Evolutionary conservation across 345 rosid species (phyloP).

Genomic region (Rhizophora mangle): DNA sequence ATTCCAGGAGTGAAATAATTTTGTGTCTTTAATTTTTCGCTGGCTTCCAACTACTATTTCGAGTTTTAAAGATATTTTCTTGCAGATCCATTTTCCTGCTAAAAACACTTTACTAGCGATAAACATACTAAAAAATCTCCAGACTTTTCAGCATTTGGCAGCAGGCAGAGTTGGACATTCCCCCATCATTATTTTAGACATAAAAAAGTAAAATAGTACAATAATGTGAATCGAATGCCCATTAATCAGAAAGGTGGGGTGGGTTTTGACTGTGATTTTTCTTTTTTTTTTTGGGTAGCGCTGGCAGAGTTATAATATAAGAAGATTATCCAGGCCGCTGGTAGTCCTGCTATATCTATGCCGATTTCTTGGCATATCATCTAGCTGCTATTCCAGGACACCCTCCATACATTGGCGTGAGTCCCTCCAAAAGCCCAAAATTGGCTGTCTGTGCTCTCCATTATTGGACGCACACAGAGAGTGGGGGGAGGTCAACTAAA

Average conservation of each 20-base stretch:
- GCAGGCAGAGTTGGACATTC: background rate
- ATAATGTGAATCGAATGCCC: slow-evolving; percentile 1
- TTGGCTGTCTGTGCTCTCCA: slow-evolving; percentile 36
- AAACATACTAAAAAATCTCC: background rate
- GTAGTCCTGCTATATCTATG: slow-evolving; percentile 2
- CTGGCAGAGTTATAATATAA: slow-evolving; percentile 23
- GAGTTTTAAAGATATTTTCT: slow-evolving; percentile 18
- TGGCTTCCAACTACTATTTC: slow-evolving; percentile 7
- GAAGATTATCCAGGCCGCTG: slow-evolving; percentile 17
- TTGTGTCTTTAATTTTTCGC: slow-evolving; percentile 12
- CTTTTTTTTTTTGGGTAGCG: slow-evolving; percentile 2
- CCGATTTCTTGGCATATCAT: slow-evolving; percentile 23
- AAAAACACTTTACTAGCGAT: slow-evolving; percentile 1
- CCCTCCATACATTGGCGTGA: slow-evolving; percentile 31
- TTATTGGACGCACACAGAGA: slow-evolving; percentile 33
- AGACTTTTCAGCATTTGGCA: background rate
- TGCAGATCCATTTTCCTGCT: slow-evolving; percentile 22
- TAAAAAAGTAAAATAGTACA: background rate
- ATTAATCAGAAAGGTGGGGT: slow-evolving; percentile 13
- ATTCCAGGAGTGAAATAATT: slow-evolving; percentile 28
- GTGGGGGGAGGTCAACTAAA: background rate
- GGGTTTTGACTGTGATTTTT: slow-evolving; percentile 9
- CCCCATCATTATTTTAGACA: background rate
- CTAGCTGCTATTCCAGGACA: slow-evolving; percentile 27
- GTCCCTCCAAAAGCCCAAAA: slow-evolving; percentile 41